Percentiles rank a stretch among this genome's conserved stretches.
Evolutionary conservation across 805 yeast species (phyloP).

Genomic region (Candida qinlingensis): DNA sequence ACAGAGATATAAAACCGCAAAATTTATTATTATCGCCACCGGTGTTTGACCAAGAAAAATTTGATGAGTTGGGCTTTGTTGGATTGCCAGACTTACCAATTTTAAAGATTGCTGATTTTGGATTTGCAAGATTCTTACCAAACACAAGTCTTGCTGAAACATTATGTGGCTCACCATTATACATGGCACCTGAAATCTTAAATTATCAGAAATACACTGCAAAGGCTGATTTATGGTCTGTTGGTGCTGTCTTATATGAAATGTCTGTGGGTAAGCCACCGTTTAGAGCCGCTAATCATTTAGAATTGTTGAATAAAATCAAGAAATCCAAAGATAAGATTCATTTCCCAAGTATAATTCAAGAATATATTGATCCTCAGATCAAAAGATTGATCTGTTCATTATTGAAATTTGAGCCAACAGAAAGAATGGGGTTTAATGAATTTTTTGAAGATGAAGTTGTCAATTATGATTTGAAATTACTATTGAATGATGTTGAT

Average conservation of each 20-base stretch:
- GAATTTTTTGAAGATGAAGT: conserved; percentile 80
- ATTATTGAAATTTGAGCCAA: conserved; percentile 76
- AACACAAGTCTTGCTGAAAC: conserved; percentile 94
- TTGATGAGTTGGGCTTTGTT: conserved; percentile 45
- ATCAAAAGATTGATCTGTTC: conserved; percentile 68
- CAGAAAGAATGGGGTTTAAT: conserved; percentile 79
- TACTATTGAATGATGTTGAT: conserved; percentile 28
- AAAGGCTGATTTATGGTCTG: conserved; percentile 97
- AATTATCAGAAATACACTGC: conserved; percentile 95
- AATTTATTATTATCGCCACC: conserved; percentile 82
- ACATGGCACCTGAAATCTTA: conserved; percentile 98
- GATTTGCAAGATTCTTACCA: conserved; percentile 93
- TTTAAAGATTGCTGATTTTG: conserved; percentile 93
- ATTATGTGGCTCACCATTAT: conserved; percentile 93
- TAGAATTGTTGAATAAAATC: conserved; percentile 81
- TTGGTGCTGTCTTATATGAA: conserved; percentile 93
- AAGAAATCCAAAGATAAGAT: conserved; percentile 77
- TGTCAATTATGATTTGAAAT: conserved; percentile 46
- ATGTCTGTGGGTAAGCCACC: conserved; percentile 98
- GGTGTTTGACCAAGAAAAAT: conserved; percentile 54
- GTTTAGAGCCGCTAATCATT: conserved; percentile 87
- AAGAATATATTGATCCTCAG: conserved; percentile 47
- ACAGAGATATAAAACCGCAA: conserved; percentile 94
- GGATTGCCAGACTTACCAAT: conserved; percentile 90
- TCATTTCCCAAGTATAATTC: conserved; percentile 61